phyloP scores from a whole-genome alignment of 2,329 filamentous ascomycete species.

The Aspergillus ochraceoroseus region DNA sequence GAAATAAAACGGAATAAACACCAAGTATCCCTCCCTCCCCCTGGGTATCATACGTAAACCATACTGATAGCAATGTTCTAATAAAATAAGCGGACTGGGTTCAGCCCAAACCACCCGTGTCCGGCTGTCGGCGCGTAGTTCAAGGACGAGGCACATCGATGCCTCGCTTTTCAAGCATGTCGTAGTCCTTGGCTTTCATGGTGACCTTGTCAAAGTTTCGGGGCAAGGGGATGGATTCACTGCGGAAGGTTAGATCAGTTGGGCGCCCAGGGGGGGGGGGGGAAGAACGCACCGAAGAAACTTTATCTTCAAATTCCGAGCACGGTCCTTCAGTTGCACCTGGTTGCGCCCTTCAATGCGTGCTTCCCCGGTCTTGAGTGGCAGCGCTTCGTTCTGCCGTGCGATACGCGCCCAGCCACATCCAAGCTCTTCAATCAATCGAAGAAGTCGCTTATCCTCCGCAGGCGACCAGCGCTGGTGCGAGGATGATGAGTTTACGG shows the following conservation, averaged over 20 bases:
- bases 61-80: no score
- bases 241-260: conserved; percentile 14
- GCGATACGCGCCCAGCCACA: conserved; percentile 48
- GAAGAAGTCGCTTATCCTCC: conserved; percentile 45
- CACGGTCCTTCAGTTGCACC: conserved; percentile 53
- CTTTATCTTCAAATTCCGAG: conserved; percentile 49
- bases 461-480: conserved; percentile 35
- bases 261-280: neutral
- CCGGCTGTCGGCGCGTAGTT: no score
- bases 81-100: no score
- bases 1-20: no score
- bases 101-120: no score
- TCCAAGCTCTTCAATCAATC: conserved; percentile 47
- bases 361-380: conserved; percentile 27
- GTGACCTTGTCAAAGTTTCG: conserved; percentile 43
- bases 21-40: no score
- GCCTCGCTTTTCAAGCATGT: conserved; percentile 11
- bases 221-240: conserved; percentile 36
- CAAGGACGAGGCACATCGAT: conserved; percentile 8
- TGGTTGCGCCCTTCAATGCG: conserved; percentile 43
- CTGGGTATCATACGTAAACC: no score
- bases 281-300: conserved; percentile 9
- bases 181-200: conserved; percentile 29
- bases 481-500: neutral
- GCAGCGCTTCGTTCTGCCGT: conserved; percentile 29